phyloP scores from a whole-genome alignment of 75 land plant species.

The Cryptomeria japonica region DNA sequence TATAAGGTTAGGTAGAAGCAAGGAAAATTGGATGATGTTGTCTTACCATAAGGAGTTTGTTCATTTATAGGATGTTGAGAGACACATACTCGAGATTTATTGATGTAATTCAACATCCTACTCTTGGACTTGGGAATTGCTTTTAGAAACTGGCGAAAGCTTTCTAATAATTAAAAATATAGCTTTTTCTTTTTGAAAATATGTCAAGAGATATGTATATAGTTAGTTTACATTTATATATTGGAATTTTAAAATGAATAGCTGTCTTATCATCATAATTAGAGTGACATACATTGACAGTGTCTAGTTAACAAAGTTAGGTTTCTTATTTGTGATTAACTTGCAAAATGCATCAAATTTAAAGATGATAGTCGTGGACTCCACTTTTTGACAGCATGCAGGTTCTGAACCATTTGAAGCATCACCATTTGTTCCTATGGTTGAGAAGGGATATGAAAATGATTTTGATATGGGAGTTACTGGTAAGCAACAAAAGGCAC shows the following conservation, averaged over 20 bases:
- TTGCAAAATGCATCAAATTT: not conserved
- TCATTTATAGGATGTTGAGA: not conserved
- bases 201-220: not conserved
- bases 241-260: not conserved
- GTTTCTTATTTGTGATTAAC: not conserved
- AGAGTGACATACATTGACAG: not conserved
- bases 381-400: slow-evolving; percentile 56
- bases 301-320: not conserved
- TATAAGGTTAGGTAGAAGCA: not conserved
- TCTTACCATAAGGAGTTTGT: not conserved
- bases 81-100: too few species aligned
- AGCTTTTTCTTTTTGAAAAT: not conserved
- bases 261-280: not conserved
- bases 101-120: not conserved
- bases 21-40: not conserved
- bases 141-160: not conserved
- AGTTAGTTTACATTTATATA: not conserved
- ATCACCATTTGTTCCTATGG: slow-evolving; percentile 83
- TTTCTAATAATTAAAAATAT: not conserved
- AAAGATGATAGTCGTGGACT: not conserved
- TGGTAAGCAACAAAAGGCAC: slow-evolving; percentile 45
- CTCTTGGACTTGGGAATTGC: not conserved
- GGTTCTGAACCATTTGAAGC: slow-evolving; percentile 92
- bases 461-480: slow-evolving; percentile 35
- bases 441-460: slow-evolving; percentile 54